Evolutionary conservation across 176 grass and related monocot species (phyloP), one percentile per base, ranked within the genome.

Genomic region (Poa pratensis): DNA sequence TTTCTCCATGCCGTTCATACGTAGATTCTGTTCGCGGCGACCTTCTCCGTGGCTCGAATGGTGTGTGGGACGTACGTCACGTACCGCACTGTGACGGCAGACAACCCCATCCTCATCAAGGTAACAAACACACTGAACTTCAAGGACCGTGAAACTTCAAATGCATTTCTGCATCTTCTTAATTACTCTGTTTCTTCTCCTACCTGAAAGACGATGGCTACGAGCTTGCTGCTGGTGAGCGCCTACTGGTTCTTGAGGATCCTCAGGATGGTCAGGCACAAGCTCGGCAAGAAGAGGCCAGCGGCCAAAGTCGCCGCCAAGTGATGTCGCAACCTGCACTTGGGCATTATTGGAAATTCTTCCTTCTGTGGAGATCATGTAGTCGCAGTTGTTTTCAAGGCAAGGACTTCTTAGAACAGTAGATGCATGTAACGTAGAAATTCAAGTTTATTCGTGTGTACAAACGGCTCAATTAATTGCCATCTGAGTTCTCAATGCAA

Each of bases 171-270:
- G 58, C 58, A 65, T 12, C 3, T 35, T 11, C 4, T 22, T 28
- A 18, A n/a, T 19, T 16, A 16, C 50, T 28, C 12, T 12, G 35
- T 7, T 1, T 1, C 37, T 32, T 46, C 32, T 73, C 13, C 3
- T 26, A 51, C 15, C 69, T 24, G 50, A 18, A 84, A 90, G 94
- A 86, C 86, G 62, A 97, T 92, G 94, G 92, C 92, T 13, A 64
- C 85, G 32, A 88, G 94, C 45, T 85, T 97, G 86, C 92, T 94
- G 77, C 75, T 97, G 65, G 92, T 97, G 22, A 97, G 90, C 85
- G 86, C 87, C 66, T 97, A 92, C 77, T 97, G 94, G 94, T 97
- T 97, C 88, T 59, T 90, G 76, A 92, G 91, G 78, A 97, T 97
- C 68, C 67, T 97, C 15, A 66, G 85, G 80, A 97, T 94, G 94